Conservation (phyloP, 2,329 filamentous ascomycete genomes). For the Ascosphaera apis region DNA sequence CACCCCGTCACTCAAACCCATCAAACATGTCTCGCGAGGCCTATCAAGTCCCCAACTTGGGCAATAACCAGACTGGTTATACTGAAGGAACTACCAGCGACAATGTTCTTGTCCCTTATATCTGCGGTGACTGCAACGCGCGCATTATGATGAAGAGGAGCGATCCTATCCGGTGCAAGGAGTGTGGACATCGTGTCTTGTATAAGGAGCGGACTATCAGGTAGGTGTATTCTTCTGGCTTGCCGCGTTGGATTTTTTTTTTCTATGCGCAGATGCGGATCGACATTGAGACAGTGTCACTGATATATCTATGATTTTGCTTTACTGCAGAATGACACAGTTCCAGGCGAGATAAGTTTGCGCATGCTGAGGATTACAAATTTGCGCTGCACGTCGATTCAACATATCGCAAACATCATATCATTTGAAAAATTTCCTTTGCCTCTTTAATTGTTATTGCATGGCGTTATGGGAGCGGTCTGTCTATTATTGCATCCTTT, state of each 20-base stretch:
- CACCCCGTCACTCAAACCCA: not conserved
- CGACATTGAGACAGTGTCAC: no score
- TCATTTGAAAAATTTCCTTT: no score
- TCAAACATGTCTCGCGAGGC: conserved; percentile 44
- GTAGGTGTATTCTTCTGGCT: conserved; percentile 32
- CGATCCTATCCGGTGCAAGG: conserved; percentile 67
- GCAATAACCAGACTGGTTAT: conserved; percentile 18
- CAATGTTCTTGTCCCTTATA: conserved; percentile 40
- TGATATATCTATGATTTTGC: no score
- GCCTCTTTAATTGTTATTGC: no score
- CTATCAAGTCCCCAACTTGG: conserved; percentile 46
- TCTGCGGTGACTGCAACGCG: conserved; percentile 66
- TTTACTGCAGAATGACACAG: conserved; percentile 62
- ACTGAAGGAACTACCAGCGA: conserved; percentile 17
- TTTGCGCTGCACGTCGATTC: no score
- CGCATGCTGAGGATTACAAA: no score
- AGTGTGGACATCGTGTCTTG: conserved; percentile 82
- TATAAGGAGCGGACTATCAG: conserved; percentile 97
- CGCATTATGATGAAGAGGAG: conserved; percentile 53
- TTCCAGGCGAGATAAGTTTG: conserved; percentile 63
- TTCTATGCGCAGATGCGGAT: no score
- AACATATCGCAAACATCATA: no score
- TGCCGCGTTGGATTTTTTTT: not conserved
- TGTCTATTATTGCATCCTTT: no score
- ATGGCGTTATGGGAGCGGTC: conserved; percentile 1